Conservation (phyloP, 116 monocot species). For the Posidonia oceanica region DNA sequence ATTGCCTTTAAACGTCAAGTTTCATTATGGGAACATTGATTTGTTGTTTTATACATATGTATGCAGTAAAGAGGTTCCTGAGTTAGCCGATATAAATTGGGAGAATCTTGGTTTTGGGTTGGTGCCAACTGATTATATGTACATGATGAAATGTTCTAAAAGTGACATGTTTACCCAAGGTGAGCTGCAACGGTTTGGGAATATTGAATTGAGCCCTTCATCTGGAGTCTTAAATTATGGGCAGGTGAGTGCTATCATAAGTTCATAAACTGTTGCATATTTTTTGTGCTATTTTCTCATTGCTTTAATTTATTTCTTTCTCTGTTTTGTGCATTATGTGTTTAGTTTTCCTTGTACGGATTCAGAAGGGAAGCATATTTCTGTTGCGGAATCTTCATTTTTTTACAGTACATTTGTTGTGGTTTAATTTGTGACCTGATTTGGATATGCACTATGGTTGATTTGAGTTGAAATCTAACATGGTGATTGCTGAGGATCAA, state of each 20-base stretch:
- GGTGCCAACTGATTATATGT: slow-evolving; percentile 80
- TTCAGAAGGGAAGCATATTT: too few species aligned
- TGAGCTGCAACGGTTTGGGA: slow-evolving; percentile 50
- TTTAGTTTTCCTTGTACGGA: too few species aligned
- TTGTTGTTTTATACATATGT: not conserved
- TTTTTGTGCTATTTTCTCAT: too few species aligned
- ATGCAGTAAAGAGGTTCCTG: slow-evolving; percentile 24
- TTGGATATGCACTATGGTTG: too few species aligned
- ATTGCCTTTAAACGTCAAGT: not conserved
- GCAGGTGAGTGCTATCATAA: slow-evolving; percentile 42
- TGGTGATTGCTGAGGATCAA: too few species aligned
- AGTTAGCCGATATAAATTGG: slow-evolving; percentile 60
- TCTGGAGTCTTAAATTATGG: slow-evolving; percentile 90
- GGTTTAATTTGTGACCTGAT: too few species aligned
- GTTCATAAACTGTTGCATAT: not conserved
- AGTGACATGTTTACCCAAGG: slow-evolving; percentile 50
- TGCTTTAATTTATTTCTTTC: too few species aligned
- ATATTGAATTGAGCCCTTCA: slow-evolving; percentile 60
- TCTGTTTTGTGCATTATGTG: too few species aligned
- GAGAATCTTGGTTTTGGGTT: slow-evolving; percentile 67
- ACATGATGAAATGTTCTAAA: slow-evolving; percentile 37
- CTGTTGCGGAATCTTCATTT: too few species aligned
- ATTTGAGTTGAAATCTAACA: too few species aligned
- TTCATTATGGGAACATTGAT: not conserved
- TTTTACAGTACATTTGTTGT: too few species aligned